Evolutionary conservation across 2,329 filamentous ascomycete species (phyloP), one percentile per base, ranked within the genome.

Genomic region (Verticillium dahliae): DNA sequence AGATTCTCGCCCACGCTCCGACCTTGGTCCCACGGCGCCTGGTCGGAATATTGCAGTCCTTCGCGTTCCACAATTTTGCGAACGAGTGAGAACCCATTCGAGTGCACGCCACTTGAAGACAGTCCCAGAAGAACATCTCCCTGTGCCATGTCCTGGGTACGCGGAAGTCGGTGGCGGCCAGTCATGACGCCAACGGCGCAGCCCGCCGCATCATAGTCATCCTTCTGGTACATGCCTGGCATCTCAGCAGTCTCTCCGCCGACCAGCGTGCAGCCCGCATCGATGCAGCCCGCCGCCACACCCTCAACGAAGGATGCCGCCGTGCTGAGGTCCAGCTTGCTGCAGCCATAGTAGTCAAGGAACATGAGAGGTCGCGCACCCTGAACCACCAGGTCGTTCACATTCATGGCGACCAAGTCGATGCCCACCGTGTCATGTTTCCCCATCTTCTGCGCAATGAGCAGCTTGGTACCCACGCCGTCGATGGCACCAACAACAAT

Each of bases 241-340:
- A 99, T 98, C 78, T 99, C 95, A 6, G 95, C 95, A 0, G 95
- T 99, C 78, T 99, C 95, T 55, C 95, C 95, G 45, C 95, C 95
- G n/a, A 98, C 90, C 3, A 99, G 84, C 15, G 93, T 93, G 71
- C 94, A 97, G 55, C 89, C 89, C 0, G 94, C 87, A 70, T 92
- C 85, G 63, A 86, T 86, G 77, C 95, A 99, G 57, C 95, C 95
- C 35, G 88, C 84, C 2, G 93, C 92, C 2, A 99, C 92, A 65
- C 95, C 93, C 70, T 92, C 86, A 50, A 99, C 90, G 71, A 99
- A 98, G n/a, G 86, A 83, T 11, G 90, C 88, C 0, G 92, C 92
- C 4, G 86, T 87, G 41, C 87, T 81, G 9, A 94, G 85, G 67
- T 96, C 87, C 27, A 99, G 85, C 74, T 89, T 90, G 75, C 91